phyloP scores from a whole-genome alignment of 1,139 yeast species.

The Saccharomyces hybrid region DNA sequence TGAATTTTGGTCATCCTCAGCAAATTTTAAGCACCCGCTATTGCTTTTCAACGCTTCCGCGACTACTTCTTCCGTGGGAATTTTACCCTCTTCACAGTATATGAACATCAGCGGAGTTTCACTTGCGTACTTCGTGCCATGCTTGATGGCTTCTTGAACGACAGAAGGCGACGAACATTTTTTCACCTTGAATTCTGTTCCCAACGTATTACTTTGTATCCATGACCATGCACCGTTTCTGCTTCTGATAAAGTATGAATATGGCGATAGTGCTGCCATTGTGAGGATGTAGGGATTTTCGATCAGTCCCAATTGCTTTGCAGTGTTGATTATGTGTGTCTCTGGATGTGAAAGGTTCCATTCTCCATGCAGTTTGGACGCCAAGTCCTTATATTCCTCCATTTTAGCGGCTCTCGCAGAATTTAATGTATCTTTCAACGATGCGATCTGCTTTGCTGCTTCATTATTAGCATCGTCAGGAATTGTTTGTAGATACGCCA shows the following conservation, averaged over 20 bases:
- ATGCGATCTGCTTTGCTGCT: constrained; percentile 9
- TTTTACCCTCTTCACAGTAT: constrained; percentile 14
- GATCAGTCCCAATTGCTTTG: constrained; percentile 21
- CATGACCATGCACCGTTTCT: constrained; percentile 19
- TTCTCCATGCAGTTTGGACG: constrained; percentile 21
- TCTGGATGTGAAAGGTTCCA: constrained; percentile 29
- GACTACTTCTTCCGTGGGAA: constrained; percentile 8
- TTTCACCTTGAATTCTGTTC: constrained; percentile 14
- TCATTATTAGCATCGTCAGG: constrained; percentile 6
- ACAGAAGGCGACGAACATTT: constrained; percentile 13
- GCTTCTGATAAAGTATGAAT: constrained; percentile 20
- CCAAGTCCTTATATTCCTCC: constrained; percentile 22
- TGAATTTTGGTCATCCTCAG: constrained; percentile 17
- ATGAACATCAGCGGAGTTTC: constrained; percentile 28
- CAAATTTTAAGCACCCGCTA: constrained; percentile 17
- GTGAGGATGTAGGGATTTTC: constrained; percentile 24
- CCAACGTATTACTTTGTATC: constrained; percentile 13
- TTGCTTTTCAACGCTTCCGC: constrained; percentile 15
- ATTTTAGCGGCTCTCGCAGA: constrained; percentile 13
- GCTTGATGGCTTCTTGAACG: constrained; percentile 19
- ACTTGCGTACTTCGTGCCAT: constrained; percentile 21
- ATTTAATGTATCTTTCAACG: constrained; percentile 15
- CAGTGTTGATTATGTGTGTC: constrained; percentile 18
- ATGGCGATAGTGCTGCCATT: constrained; percentile 25
- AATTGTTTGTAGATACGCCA: constrained; percentile 20